A percentile compares a stretch with the other conserved stretches of the same genome.
Conservation (phyloP, 108 stramenopile species). For the Skeletonema tropicum region DNA sequence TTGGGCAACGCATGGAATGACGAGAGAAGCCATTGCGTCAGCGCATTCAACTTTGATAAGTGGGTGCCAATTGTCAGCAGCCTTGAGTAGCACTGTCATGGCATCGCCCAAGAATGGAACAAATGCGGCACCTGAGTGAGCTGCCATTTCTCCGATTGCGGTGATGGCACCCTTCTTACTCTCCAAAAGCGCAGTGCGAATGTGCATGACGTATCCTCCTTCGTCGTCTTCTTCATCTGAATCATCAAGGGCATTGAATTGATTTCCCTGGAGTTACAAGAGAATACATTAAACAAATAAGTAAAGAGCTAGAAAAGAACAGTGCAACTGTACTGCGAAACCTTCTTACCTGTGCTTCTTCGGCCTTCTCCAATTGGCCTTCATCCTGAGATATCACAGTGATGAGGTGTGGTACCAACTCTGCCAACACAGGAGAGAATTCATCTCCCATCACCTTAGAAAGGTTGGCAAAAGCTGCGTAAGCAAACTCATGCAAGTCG, state of each 20-base stretch:
- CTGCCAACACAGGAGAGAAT: constrained; percentile 87
- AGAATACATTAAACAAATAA: neutral
- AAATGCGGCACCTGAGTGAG: constrained; percentile 89
- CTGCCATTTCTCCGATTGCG: constrained; percentile 95
- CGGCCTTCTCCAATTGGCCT: constrained; percentile 76
- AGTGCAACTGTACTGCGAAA: constrained; percentile 2
- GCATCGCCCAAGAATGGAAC: constrained; percentile 77
- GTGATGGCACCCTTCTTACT: constrained; percentile 96
- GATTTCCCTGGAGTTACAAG: constrained; percentile 43
- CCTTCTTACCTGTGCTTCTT: constrained; percentile 63
- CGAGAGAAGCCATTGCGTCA: constrained; percentile 77
- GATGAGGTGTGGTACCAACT: constrained; percentile 92
- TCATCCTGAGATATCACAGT: constrained; percentile 84
- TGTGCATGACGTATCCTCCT: constrained; percentile 82
- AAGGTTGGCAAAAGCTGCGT: constrained; percentile 95
- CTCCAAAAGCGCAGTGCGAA: constrained; percentile 93
- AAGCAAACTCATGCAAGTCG: constrained; percentile 96
- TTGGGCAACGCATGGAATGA: constrained; percentile 74
- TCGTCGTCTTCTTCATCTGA: constrained; percentile 89
- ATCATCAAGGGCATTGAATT: constrained; percentile 84
- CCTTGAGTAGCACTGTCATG: constrained; percentile 80
- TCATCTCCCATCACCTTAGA: constrained; percentile 96
- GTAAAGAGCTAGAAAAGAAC: neutral
- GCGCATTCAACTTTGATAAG: constrained; percentile 86
- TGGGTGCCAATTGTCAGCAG: constrained; percentile 92